Percentiles rank a stretch among this genome's conserved stretches.
These are phyloP conservation scores for Apium graveolens DNA, from an alignment of 129 eudicot genomes.

Conservation along the genomic window DNA sequence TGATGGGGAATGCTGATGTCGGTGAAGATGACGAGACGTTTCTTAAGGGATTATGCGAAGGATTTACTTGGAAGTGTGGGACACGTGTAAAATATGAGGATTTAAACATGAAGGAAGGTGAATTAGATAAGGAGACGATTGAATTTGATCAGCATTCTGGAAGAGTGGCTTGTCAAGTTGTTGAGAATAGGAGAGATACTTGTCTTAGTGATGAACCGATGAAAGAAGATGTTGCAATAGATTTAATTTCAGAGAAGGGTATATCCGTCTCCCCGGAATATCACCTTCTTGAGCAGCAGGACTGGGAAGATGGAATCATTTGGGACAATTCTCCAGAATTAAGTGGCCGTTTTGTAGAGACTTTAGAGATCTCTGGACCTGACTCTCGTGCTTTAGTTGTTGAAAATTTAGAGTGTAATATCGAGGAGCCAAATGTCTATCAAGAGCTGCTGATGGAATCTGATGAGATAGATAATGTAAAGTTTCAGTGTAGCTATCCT, in stretches of 20 bases:
- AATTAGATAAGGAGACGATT: conserved; percentile 25
- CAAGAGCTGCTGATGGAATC: conserved; percentile 19
- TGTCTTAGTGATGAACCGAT: conserved; percentile 48
- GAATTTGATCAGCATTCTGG: conserved; percentile 21
- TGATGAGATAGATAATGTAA: conserved; percentile 32
- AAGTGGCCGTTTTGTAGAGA: conserved; percentile 46
- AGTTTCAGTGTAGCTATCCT: conserved; percentile 21
- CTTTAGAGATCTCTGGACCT: conserved; percentile 68
- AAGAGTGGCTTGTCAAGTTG: conserved; percentile 16
- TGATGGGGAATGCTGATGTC: conserved; percentile 38
- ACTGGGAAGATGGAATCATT: conserved; percentile 81
- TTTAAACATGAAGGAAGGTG: conserved; percentile 20
- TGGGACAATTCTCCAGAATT: conserved; percentile 62
- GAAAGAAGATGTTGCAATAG: conserved; percentile 22
- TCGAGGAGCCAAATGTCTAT: conserved; percentile 4
- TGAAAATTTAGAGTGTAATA: conserved; percentile 18
- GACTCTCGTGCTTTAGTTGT: conserved; percentile 31
- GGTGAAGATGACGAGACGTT: conserved; percentile 75
- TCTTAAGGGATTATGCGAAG: conserved; percentile 46
- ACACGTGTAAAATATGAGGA: conserved; percentile 29
- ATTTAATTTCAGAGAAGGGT: conserved; percentile 19
- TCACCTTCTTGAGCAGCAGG: conserved; percentile 77
- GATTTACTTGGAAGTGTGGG: conserved; percentile 33
- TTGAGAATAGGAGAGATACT: conserved; percentile 38
- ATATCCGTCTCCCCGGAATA: conserved; percentile 23